Percentiles rank a stretch among this genome's conserved stretches.
Conservation (phyloP, 176 grass and related monocot genomes). For the Triticum monococcum region DNA sequence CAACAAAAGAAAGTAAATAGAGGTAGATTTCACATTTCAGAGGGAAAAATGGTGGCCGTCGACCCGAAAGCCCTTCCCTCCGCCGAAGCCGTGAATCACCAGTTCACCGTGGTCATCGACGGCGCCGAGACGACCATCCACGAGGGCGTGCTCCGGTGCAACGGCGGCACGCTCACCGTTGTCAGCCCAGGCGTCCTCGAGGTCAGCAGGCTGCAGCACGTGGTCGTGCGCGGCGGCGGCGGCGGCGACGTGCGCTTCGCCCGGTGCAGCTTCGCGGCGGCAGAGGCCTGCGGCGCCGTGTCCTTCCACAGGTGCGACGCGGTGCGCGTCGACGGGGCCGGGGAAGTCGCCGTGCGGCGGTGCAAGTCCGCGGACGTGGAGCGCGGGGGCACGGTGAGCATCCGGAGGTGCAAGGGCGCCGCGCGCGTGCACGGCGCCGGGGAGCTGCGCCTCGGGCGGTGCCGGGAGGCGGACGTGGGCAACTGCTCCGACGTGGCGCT, state of each 20-base stretch:
- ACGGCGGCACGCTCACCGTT: slow-evolving; percentile 43
- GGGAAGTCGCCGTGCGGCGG: slow-evolving; percentile 35
- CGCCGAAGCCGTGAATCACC: neutral
- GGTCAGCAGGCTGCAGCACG: slow-evolving; percentile 16
- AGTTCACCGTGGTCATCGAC: slow-evolving; percentile 56
- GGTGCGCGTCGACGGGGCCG: slow-evolving; percentile 40
- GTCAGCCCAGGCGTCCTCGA: slow-evolving; percentile 38
- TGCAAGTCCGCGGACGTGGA: slow-evolving; percentile 52
- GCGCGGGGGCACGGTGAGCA: slow-evolving; percentile 36
- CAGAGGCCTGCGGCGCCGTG: slow-evolving; percentile 37
- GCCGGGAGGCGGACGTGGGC: slow-evolving; percentile 45
- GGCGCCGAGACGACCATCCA: slow-evolving; percentile 47
- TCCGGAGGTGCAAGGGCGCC: slow-evolving; percentile 47
- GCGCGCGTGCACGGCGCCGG: slow-evolving; percentile 44
- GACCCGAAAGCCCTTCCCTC: slow-evolving; percentile 20
- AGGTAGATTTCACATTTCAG: neutral
- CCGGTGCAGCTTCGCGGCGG: slow-evolving; percentile 47
- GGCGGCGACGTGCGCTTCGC: slow-evolving; percentile 33
- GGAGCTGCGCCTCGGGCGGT: slow-evolving; percentile 41
- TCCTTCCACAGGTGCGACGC: slow-evolving; percentile 42
- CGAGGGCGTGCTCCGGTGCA: slow-evolving; percentile 49
- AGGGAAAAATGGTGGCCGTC: slow-evolving; percentile 31
- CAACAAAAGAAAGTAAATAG: neutral
- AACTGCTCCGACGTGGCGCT: slow-evolving; percentile 44
- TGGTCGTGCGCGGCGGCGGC: slow-evolving; percentile 30